phyloP scores from a whole-genome alignment of 2,329 filamentous ascomycete species.

The Phialophora expanda region DNA sequence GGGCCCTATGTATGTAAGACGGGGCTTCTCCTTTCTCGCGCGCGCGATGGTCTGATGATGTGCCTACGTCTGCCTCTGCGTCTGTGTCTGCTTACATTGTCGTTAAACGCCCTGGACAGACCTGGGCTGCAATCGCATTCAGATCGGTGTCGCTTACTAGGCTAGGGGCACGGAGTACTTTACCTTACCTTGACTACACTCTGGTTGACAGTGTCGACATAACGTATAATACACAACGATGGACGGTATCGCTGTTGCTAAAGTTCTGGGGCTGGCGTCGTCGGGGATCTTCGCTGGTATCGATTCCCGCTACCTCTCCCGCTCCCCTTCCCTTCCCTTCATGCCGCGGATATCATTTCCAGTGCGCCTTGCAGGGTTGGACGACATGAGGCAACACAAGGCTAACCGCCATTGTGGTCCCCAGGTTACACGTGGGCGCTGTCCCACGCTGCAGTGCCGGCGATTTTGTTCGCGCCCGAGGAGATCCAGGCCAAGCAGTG shows the following conservation, averaged over 20 bases:
- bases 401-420: neutral
- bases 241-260: constrained; percentile 34
- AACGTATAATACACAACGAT: constrained; percentile 5
- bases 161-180: neutral
- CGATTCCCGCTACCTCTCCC: neutral
- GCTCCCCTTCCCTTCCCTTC: neutral
- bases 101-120: neutral
- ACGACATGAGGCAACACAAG: neutral
- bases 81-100: neutral
- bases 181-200: neutral
- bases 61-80: neutral
- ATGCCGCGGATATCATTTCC: neutral
- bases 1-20: neutral
- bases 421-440: constrained; percentile 35
- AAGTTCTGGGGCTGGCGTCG: constrained; percentile 26
- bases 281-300: constrained; percentile 29
- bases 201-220: neutral
- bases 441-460: constrained; percentile 29
- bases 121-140: neutral
- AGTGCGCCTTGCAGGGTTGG: neutral
- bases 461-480: constrained; percentile 26
- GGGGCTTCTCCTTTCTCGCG: neutral
- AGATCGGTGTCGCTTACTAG: neutral
- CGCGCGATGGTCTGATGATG: neutral
- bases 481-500: constrained; percentile 25